Evolutionary conservation across 208 protist genomes (phyloP), one percentile per base, ranked within the genome.

Genomic region (Herpetomonas tarakana): DNA sequence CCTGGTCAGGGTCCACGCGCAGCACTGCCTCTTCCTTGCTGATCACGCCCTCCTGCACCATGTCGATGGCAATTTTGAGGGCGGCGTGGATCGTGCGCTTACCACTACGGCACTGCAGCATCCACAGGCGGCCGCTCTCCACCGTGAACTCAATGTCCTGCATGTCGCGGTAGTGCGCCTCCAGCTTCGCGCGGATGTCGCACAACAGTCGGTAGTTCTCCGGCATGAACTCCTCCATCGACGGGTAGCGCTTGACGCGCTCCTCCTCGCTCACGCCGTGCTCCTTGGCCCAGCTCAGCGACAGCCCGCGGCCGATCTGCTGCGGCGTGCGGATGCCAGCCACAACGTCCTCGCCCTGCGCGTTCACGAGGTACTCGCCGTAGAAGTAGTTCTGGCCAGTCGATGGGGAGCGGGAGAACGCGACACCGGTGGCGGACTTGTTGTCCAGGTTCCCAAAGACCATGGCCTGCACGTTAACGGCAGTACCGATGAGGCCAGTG

Each of bases 61-160:
- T 96, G 44, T 98, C 96, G 46, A 86, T 78, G 19, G 89, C 90
- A 62, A 94, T 96, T 46, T 65, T 64, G 21, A 98, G 74, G 35
- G 92, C 83, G 26, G 96, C 94, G 44, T 83, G 72, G 49, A 87
- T 97, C 28, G 91, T 98, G 58, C 92, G 81, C 82, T 98, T 98
- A 57, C 92, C 96, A 51, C 74, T 92, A 62, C 96, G 83, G 65
- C 85, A 94, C 78, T 98, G 96, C 31, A 98, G 83, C 81, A 98
- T 91, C 85, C 86, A 98, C 45, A 98, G 86, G 54, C 90, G 89
- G 45, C 89, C 81, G 50, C 93, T 72, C 65, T 98, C 84, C 35
- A 98, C 96, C 30, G 96, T 98, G 86, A 98, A 98, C 78, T 98
- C 96, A 62, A 98, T 89, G 65, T 98, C 96, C 76, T 97, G 91